Evolutionary conservation across 768 basidiomycete species (phyloP).

Genomic region (Rhodotorula toruloides): DNA sequence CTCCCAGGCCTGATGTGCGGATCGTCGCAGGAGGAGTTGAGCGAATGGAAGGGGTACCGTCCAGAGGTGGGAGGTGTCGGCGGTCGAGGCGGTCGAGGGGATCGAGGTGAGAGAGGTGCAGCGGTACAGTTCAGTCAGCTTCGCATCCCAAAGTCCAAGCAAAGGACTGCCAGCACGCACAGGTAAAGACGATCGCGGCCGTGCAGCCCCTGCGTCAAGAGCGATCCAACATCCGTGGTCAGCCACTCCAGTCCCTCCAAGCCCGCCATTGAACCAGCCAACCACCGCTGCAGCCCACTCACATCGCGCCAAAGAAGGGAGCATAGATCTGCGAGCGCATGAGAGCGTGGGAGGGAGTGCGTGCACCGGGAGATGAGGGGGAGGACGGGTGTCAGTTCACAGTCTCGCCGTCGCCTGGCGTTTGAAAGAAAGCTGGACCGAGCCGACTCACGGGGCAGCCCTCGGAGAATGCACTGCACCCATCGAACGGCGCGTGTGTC

Average conservation of each 20-base stretch:
- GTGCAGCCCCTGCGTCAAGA: conserved; percentile 69
- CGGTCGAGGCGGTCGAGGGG: no score
- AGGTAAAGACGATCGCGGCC: conserved; percentile 94
- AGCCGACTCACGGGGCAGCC: conserved; percentile 31
- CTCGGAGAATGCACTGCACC: conserved; percentile 34
- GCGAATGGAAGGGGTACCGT: background rate
- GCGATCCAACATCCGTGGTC: background rate
- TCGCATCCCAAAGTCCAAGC: no score
- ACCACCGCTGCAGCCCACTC: conserved; percentile 51
- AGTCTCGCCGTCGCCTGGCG: no score
- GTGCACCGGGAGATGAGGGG: no score
- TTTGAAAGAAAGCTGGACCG: background rate
- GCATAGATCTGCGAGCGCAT: conserved; percentile 68
- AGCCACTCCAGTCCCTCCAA: background rate
- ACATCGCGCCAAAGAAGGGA: conserved; percentile 94
- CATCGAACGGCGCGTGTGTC: background rate
- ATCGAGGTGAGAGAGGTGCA: background rate
- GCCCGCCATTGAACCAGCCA: no score
- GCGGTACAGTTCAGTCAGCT: no score
- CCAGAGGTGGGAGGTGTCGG: no score
- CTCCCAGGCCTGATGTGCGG: conserved; percentile 42
- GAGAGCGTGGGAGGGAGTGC: background rate
- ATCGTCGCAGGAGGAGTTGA: background rate
- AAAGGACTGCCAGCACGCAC: conserved; percentile 53
- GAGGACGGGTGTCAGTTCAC: background rate